Evolutionary conservation across 139 green algal genomes (phyloP).

Genomic region (Astrephomene gubernaculifera): DNA sequence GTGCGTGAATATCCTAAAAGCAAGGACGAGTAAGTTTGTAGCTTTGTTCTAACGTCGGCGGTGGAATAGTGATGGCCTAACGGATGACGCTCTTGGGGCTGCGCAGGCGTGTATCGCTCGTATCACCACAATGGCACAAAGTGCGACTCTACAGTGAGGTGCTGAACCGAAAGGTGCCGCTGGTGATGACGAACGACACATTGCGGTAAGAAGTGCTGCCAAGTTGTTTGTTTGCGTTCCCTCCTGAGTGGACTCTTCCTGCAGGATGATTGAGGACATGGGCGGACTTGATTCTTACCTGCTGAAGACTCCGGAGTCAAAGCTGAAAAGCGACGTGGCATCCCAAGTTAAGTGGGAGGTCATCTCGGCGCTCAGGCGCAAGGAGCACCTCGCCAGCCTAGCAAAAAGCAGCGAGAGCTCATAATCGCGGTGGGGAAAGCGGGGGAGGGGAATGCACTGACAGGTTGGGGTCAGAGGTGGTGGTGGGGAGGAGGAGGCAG

Average conservation of each 20-base stretch:
- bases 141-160: conserved; percentile 81
- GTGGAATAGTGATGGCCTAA: not conserved
- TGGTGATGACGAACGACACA: conserved; percentile 84
- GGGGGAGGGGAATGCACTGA: too few relatives aligned
- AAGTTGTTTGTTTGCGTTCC: too few relatives aligned
- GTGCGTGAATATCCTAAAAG: conserved; percentile 34
- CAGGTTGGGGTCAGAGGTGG: too few relatives aligned
- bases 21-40: conserved; percentile 32
- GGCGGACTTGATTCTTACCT: conserved; percentile 91
- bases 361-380: conserved; percentile 50
- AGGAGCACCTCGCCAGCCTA: conserved; percentile 7
- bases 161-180: conserved; percentile 69
- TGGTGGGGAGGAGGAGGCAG: too few relatives aligned
- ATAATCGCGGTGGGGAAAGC: too few relatives aligned
- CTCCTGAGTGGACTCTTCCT: not conserved
- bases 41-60: too few relatives aligned
- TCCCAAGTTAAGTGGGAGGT: conserved; percentile 29
- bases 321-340: conserved; percentile 75
- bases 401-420: too few relatives aligned
- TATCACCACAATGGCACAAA: conserved; percentile 85
- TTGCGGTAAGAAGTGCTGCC: conserved; percentile 61
- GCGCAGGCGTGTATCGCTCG: conserved; percentile 35
- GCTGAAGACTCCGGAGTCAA: conserved; percentile 71
- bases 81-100: not conserved
- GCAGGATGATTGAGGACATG: conserved; percentile 85